Evolutionary conservation across 2,329 filamentous ascomycete genomes (phyloP), one percentile per base, ranked within the genome.

Genomic region (Penicillium hordei): DNA sequence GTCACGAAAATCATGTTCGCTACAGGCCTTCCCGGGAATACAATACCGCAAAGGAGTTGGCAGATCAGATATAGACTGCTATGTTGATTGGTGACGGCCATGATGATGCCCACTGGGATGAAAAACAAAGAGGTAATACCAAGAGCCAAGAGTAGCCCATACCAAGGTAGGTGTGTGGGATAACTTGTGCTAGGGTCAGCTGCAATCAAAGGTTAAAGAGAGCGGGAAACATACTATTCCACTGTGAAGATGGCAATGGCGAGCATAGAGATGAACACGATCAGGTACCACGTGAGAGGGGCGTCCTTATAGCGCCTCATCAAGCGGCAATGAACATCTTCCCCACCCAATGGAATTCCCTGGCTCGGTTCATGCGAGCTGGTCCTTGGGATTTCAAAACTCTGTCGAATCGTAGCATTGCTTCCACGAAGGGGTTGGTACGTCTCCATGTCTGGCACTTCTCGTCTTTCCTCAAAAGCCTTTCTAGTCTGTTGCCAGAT

Each of bases 1-100:
- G 90, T 94, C 48, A 93, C 90, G 68, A 95, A 96, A 36, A 95
- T 90, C 91, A 95, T 95, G 74, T 95, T 94, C 50, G 91, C 91
- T 12, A 95, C 90, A 1, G 91, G 91, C 1, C 89, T 87, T 29
- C 91, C 91, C 0, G 91, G 91, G 71, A 95, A 95, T 17, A 91
- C 81, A 50, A 84, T 86, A 53, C 91, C 91, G 62, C 90, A 93
- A 62, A 94, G 87, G 57, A 95, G 83, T 74, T 94, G 91, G 72
- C 90, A 93, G 66, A 94, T 90, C 36, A 94, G 82, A 72, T 93
- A 94, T 64, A 93, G 90, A 72, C 88, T 91, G 74, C 87, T 91
- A 73, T 94, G 90, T 71, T 93, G 90, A 72, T 94, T 95, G 10
- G 91, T 95, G 64, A 95, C 91, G 17, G 91, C 91, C 89, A 94